Conservation (phyloP, 1,284 basidiomycete species). For the Ceratobasidium sp. region DNA sequence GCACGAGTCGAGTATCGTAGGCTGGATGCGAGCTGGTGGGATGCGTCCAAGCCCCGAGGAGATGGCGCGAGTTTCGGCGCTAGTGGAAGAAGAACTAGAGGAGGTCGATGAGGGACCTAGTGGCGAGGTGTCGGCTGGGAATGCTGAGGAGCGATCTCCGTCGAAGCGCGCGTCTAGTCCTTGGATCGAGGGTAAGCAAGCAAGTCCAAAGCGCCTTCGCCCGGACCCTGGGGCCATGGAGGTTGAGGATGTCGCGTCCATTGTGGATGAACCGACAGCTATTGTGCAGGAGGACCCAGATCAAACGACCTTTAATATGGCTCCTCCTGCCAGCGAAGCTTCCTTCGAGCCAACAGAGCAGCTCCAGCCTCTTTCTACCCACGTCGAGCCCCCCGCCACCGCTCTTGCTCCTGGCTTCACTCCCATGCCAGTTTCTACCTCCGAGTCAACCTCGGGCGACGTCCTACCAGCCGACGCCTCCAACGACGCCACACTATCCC, state of each 20-base stretch:
- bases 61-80: conserved; percentile 14
- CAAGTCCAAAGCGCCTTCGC: conserved; percentile 2
- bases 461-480: background rate
- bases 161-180: conserved; percentile 1
- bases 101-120: background rate
- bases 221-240: background rate
- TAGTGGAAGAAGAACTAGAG: conserved; percentile 10
- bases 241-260: background rate
- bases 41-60: conserved; percentile 60
- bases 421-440: background rate
- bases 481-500: background rate
- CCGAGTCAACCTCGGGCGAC: background rate
- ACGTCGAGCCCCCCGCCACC: background rate
- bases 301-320: background rate
- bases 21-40: conserved; percentile 74
- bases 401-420: background rate
- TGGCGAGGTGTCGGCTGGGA: background rate
- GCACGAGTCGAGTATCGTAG: conserved; percentile 73
- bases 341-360: background rate
- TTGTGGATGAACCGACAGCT: background rate
- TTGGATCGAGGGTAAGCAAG: background rate
- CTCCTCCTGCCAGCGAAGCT: background rate
- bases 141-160: background rate
- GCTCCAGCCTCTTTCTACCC: background rate
- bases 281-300: background rate